Evolutionary conservation across 805 yeast genomes (phyloP).

Genomic region (Starmerella stigmatis): DNA sequence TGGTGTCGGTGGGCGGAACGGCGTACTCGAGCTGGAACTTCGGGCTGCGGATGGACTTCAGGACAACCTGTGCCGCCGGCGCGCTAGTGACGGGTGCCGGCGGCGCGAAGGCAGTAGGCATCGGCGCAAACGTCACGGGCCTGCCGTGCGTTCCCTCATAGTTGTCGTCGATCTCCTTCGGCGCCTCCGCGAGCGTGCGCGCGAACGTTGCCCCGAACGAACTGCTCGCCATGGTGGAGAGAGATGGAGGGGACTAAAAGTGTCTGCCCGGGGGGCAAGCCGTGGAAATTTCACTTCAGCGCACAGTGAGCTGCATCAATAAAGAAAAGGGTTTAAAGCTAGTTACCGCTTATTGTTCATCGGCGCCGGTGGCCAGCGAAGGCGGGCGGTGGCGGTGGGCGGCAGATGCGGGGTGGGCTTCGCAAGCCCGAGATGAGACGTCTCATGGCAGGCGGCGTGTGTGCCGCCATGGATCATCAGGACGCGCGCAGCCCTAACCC

Average conservation of each 20-base stretch:
- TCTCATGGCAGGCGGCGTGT: too few species aligned
- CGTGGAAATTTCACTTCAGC: too few species aligned
- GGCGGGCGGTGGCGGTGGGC: too few species aligned
- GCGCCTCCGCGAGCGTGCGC: slow-evolving; percentile 15
- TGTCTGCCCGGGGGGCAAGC: too few species aligned
- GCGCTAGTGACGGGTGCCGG: not conserved
- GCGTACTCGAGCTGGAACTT: slow-evolving; percentile 39
- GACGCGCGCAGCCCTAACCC: slow-evolving; percentile 4
- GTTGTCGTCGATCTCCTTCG: slow-evolving; percentile 14
- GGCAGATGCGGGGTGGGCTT: too few species aligned
- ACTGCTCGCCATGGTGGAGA: not conserved
- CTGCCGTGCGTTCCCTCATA: slow-evolving; percentile 9
- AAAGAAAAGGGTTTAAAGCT: too few species aligned
- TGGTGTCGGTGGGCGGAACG: slow-evolving; percentile 22
- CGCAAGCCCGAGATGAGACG: too few species aligned
- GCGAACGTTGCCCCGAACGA: slow-evolving; percentile 9
- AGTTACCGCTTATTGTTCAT: too few species aligned
- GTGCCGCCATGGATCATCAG: not conserved
- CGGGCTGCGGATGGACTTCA: slow-evolving; percentile 67
- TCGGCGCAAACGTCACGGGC: slow-evolving; percentile 10
- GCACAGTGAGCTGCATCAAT: too few species aligned
- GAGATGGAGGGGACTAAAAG: not conserved
- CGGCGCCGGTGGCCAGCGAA: too few species aligned
- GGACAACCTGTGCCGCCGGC: slow-evolving; percentile 26
- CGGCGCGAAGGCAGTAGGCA: slow-evolving; percentile 15